Evolutionary conservation across 768 basidiomycete species (phyloP).

Genomic region (Phanerochaete carnosa): DNA sequence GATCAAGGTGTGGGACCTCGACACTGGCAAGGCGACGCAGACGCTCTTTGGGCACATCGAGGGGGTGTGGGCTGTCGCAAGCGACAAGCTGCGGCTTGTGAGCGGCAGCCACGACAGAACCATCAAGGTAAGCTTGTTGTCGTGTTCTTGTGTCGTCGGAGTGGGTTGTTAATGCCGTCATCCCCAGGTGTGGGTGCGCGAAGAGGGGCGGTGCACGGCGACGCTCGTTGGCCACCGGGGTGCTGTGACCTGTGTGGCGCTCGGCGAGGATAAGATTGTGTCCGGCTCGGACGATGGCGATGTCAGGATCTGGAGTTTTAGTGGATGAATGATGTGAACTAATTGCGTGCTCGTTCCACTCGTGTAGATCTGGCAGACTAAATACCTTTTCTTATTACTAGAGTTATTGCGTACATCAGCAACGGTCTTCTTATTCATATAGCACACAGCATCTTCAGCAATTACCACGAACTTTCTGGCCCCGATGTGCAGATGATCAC

Average conservation of each 20-base stretch:
- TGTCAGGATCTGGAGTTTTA: constrained; percentile 70
- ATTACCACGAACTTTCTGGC: background rate
- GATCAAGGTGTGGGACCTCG: constrained; percentile 94
- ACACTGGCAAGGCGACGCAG: constrained; percentile 68
- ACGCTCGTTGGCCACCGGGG: constrained; percentile 94
- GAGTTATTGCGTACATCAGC: too few relatives aligned
- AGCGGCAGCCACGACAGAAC: constrained; percentile 94
- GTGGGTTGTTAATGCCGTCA: background rate
- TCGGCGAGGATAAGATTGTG: constrained; percentile 93
- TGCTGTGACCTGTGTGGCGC: constrained; percentile 85
- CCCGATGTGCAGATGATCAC: background rate
- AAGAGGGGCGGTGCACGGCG: constrained; percentile 80
- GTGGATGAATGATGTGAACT: constrained; percentile 8
- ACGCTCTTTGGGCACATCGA: constrained; percentile 98
- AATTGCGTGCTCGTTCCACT: background rate
- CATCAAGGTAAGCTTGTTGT: constrained; percentile 74
- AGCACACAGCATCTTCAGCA: background rate
- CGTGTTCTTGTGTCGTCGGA: constrained; percentile 5
- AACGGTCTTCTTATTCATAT: too few relatives aligned
- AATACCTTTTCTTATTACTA: background rate
- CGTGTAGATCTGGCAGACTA: background rate
- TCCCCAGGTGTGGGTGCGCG: constrained; percentile 85
- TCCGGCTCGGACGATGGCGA: constrained; percentile 95
- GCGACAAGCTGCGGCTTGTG: constrained; percentile 87
- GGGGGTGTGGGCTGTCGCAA: constrained; percentile 95